These are phyloP conservation scores for Pestalotiopsis sp. DNA, from an alignment of 2,329 filamentous ascomycete genomes.

Conservation along the genomic window DNA sequence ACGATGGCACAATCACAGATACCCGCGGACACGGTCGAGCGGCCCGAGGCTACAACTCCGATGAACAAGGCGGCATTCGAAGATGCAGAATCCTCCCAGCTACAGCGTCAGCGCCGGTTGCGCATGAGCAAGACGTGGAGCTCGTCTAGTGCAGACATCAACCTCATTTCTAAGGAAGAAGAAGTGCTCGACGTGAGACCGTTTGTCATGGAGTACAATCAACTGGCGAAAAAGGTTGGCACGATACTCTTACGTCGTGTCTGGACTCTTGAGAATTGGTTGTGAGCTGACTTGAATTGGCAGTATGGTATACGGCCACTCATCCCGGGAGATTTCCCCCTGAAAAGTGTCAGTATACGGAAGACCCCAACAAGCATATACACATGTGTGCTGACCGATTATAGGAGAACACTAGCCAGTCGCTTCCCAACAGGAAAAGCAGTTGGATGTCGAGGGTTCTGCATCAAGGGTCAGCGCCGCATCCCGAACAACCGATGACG, in stretches of 20 bases:
- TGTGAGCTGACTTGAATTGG: background rate
- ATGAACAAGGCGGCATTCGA: conserved; percentile 17
- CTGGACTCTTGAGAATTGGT: background rate
- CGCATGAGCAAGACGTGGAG: conserved; percentile 60
- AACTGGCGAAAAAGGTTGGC: conserved; percentile 58
- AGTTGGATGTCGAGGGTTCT: conserved; percentile 44
- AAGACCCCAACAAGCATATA: too few species aligned
- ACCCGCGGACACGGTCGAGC: conserved; percentile 18
- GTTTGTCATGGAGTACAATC: conserved; percentile 63
- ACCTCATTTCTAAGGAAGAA: conserved; percentile 50
- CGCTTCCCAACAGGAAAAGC: conserved; percentile 27
- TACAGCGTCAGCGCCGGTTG: conserved; percentile 24
- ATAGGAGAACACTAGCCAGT: conserved; percentile 7
- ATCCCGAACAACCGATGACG: conserved; percentile 26
- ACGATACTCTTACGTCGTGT: background rate
- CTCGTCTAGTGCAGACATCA: conserved; percentile 55
- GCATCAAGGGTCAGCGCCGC: conserved; percentile 35
- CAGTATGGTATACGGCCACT: conserved; percentile 56
- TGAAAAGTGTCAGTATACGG: conserved; percentile 21
- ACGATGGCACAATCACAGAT: conserved; percentile 10
- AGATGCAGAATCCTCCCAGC: conserved; percentile 15
- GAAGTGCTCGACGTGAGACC: conserved; percentile 49
- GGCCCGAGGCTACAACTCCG: conserved; percentile 17
- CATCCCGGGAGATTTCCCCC: conserved; percentile 30
- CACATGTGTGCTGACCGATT: background rate